A percentile compares a stretch with the other conserved stretches of the same genome.
Evolutionary conservation across 108 stramenopile genomes (phyloP).

Genomic region (Fragilariopsis cylindrus): DNA sequence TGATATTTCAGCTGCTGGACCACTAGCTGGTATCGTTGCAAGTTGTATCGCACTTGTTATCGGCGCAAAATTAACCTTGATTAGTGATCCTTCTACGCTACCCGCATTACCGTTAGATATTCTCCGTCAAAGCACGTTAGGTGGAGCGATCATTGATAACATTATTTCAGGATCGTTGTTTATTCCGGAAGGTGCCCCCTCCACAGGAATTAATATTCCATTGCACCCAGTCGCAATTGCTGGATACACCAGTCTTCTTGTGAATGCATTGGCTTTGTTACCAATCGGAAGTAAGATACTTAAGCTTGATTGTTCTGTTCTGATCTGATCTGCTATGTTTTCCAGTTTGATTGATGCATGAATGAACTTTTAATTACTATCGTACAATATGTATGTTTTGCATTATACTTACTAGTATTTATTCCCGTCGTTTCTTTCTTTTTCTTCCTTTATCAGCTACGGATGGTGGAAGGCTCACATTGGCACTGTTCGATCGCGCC

Average conservation of each 20-base stretch:
- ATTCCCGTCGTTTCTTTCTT: not conserved
- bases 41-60: conserved; percentile 51
- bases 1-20: conserved; percentile 76
- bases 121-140: conserved; percentile 74
- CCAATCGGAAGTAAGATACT: conserved; percentile 76
- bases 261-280: conserved; percentile 71
- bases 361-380: not conserved
- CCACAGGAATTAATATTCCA: conserved; percentile 63
- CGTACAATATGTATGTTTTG: conserved; percentile 2
- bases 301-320: not conserved
- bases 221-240: conserved; percentile 82
- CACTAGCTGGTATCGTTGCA: conserved; percentile 68
- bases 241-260: conserved; percentile 71
- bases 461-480: conserved; percentile 77
- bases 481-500: conserved; percentile 70
- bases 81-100: conserved; percentile 56
- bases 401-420: not conserved
- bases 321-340: not conserved
- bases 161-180: conserved; percentile 62
- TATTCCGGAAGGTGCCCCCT: conserved; percentile 68
- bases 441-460: conserved; percentile 41
- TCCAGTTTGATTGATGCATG: not conserved
- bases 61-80: conserved; percentile 59
- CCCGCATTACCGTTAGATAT: conserved; percentile 74
- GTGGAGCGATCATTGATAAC: conserved; percentile 70